Percentiles rank a stretch among this genome's conserved stretches.
These are phyloP conservation scores for Chondrus crispus DNA, from an alignment of 23 red algal species.

Conservation along the genomic window DNA sequence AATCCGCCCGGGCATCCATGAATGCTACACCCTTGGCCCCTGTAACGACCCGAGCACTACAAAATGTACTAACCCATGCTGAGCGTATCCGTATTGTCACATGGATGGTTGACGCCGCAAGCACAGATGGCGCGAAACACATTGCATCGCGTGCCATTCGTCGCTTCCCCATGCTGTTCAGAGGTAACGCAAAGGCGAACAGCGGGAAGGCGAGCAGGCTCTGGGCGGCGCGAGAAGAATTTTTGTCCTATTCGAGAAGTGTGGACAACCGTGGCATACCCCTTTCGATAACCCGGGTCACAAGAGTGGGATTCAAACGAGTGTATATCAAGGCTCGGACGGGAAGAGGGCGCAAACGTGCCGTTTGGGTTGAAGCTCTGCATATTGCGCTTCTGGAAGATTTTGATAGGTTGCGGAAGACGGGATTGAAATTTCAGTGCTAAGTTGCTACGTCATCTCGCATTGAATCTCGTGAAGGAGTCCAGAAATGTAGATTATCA, in stretches of 20 bases:
- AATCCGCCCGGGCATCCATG: too few relatives aligned
- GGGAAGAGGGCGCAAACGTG: background rate
- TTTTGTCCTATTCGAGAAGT: background rate
- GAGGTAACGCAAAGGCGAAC: background rate
- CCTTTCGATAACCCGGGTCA: background rate
- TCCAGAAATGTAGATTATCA: background rate
- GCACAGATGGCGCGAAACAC: background rate
- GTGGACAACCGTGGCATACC: background rate
- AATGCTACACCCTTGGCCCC: too few relatives aligned
- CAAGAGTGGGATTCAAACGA: background rate
- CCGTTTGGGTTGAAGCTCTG: background rate
- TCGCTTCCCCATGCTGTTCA: background rate
- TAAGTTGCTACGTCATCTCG: background rate
- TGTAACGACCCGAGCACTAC: too few relatives aligned
- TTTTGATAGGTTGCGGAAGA: background rate
- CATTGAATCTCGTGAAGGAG: background rate
- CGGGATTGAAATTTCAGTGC: background rate
- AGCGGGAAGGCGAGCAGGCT: background rate
- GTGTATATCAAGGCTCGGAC: background rate
- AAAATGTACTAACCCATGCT: background rate
- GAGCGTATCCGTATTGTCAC: background rate
- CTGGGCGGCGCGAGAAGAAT: background rate
- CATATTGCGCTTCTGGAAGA: background rate
- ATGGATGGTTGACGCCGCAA: background rate
- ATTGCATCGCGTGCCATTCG: background rate